Evolutionary conservation across 164 flowering plant species (phyloP), one percentile per base, ranked within the genome.

Genomic region (Aristolochia fimbriata): DNA sequence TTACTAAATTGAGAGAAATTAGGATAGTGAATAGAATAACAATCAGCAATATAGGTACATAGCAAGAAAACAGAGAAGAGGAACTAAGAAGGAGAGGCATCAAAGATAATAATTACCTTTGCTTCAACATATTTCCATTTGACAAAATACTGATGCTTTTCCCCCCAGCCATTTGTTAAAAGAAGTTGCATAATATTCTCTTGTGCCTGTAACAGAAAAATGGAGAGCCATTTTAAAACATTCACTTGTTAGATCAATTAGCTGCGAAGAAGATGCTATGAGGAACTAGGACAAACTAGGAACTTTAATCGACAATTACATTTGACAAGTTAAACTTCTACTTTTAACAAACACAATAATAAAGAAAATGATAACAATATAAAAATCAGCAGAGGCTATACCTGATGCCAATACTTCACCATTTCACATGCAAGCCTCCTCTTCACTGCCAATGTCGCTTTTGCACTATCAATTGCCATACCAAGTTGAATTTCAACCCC

Each of bases 321-420:
- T 37, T 37, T 7, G 43, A 37, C 43, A 37, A 37, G 43, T 3
- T 10, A 37, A 37, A 37, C 8, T 27, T 37, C 43, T 37, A 37
- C 43, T 7, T 37, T 6, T 37, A 37, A 50, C 9, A 50, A 22
- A 6, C 11, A 20, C 31, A n/a, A 23, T 22, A 2, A 20, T 22
- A 14, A 11, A 10, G 30, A n/a, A 11, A 8, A 17, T 1, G 15
- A 23, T 3, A 13, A 23, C 3, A 13, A 8, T n/a, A 52, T 11
- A 11, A 23, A 52, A 23, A 52, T 52, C 12, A 20, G 30, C 13
- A 15, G 30, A 52, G 56, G 20, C 14, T 45, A 33, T 82, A 89
- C 99, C 97, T 93, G 96, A 73, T 88, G 85, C 97, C 99, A 93
- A 60, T 85, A 93, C 66, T 88, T 88, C 11, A 86, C 91, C 97